Evolutionary conservation across 1,139 yeast species (phyloP).

Genomic region (Waltiozyma sp.): DNA sequence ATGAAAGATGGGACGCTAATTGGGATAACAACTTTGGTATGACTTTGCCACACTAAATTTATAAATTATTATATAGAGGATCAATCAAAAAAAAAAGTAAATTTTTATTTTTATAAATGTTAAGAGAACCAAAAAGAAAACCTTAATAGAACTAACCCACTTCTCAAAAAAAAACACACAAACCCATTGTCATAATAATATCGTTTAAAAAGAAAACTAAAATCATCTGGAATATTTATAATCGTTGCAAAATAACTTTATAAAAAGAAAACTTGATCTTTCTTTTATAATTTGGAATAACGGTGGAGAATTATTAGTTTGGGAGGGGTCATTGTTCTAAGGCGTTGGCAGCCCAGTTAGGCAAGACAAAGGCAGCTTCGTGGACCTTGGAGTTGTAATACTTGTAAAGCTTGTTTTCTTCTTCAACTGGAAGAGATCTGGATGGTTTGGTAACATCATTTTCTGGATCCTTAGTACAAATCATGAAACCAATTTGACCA

Average conservation of each 20-base stretch:
- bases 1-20: slow-evolving; percentile 60
- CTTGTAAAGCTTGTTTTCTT: slow-evolving; percentile 54
- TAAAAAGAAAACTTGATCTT: neutral
- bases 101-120: no score
- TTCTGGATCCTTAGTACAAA: slow-evolving; percentile 63
- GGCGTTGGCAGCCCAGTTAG: slow-evolving; percentile 65
- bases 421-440: slow-evolving; percentile 52
- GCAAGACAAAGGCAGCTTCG: slow-evolving; percentile 77
- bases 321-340: slow-evolving; percentile 14
- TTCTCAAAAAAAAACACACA: neutral
- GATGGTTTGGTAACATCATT: slow-evolving; percentile 57
- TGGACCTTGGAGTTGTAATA: slow-evolving; percentile 77
- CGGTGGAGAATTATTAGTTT: neutral
- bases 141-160: no score
- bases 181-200: neutral
- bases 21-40: slow-evolving; percentile 37
- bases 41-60: slow-evolving; percentile 2
- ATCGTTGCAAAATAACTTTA: neutral
- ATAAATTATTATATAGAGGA: no score
- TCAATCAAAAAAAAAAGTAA: no score
- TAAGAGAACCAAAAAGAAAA: no score
- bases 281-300: neutral
- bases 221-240: neutral
- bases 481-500: slow-evolving; percentile 92
- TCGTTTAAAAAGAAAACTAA: neutral